Evolutionary conservation across 306 rosid species (phyloP), one percentile per base, ranked within the genome.

Genomic region (Trifolium fragiferum): DNA sequence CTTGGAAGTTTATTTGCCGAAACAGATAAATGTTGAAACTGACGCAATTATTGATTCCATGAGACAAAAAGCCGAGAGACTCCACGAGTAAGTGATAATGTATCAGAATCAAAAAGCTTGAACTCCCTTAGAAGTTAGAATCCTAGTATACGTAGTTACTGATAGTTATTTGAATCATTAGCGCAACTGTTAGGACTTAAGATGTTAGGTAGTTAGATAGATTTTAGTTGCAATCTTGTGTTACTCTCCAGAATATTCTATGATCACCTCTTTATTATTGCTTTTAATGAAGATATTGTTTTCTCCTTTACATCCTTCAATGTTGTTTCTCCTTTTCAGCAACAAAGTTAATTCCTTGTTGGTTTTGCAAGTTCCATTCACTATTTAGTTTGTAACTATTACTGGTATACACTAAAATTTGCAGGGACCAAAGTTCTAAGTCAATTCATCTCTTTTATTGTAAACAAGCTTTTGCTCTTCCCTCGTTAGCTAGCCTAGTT

Each of bases 381-480:
- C 35, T 66, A 35, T 40, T 30, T 25, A 59, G 62, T 50, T 61
- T 78, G 74, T 19, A 54, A n/a, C 1, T 54, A 10, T 68, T 78
- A 18, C 53, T 47, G 64, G 37, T 59, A 25, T 66, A 38, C 16
- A 72, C 23, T 55, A 18, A 65, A n/a, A n/a, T n/a, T n/a, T n/a
- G n/a, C n/a, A n/a, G n/a, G n/a, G n/a, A n/a, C n/a, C n/a, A n/a
- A n/a, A n/a, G n/a, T n/a, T n/a, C n/a, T n/a, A n/a, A n/a, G n/a
- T n/a, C n/a, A n/a, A n/a, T n/a, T n/a, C n/a, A n/a, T n/a, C n/a
- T n/a, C n/a, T n/a, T n/a, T n/a, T n/a, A n/a, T n/a, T 81, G 77
- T 88, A 83, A 66, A 94, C 96, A 80, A 94, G 97, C 66, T 83
- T 88, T 54, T 87, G 97, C 82, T 94, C 98, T 72, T 94, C 98